Base-by-base conservation (phyloP, 2,329 filamentous ascomycete genomes). In the Phialophora verrucosa region DNA sequence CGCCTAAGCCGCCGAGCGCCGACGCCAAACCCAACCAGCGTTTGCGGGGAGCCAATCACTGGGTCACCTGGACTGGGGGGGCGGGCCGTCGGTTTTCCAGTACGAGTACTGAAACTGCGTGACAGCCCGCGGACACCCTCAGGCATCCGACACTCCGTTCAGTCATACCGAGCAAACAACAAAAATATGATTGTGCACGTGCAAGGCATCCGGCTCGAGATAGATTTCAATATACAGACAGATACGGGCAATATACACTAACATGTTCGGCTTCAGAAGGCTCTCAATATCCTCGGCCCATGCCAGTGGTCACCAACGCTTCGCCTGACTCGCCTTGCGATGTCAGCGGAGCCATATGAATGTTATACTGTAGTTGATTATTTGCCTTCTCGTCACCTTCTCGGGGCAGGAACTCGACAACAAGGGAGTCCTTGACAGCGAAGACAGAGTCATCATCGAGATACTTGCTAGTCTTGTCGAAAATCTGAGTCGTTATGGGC, bases 401-500 rank as follows among this genome's bases (percentile, higher is more conserved):
- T 55, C 81, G 80, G 5, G 82, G 82, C 62, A 81, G 75, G 71
- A 88, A 88, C 59, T 87, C 85, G 11, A 88, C 85, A 42, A 87
- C 73, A 58, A 88, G 72, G 14, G 82, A 83, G 65, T 88, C 84
- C 74, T 87, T 87, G 57, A 87, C 85, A 0, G 85, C 85, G 70
- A 87, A 87, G 0, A 87, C 85, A 0, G 83, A 81, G 70, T 88
- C 85, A 64, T 87, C 81, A 20, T 80, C 79, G 51, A 91, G 80
- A 71, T 91, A 88, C 68, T 85, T 82, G 76, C 88, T 87, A 68
- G 86, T 82, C 64, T 83, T 80, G 75, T 92, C 90, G 75, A 92
- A 94, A 63, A 95, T 88, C 76, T 95, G 91, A 0, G 91, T 92
- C 0, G 89, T 90, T 56, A 96, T 83, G 0, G 88, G 82, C 73